Conservation (phyloP, 441 rosid genomes). For the Aleurites moluccanus region DNA sequence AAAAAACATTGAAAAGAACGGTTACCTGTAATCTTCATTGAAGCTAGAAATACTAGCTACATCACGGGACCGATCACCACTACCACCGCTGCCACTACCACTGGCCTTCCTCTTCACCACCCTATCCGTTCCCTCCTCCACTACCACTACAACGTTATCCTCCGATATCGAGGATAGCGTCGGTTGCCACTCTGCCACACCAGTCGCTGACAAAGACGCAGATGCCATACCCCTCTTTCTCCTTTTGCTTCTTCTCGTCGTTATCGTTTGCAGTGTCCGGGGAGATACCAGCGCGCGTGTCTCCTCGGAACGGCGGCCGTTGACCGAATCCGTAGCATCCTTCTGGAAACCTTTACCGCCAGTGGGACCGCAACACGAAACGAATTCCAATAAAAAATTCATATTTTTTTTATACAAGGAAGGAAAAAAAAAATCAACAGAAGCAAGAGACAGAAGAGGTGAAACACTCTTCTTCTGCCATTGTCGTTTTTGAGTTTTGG, state of each 20-base stretch:
- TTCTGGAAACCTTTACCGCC: slow-evolving; percentile 7
- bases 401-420: neutral
- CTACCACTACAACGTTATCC: slow-evolving; percentile 36
- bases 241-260: slow-evolving; percentile 36
- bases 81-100: neutral
- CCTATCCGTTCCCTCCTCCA: slow-evolving; percentile 23
- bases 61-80: slow-evolving; percentile 18
- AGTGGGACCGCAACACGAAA: slow-evolving; percentile 39
- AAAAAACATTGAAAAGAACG: neutral
- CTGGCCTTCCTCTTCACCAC: slow-evolving; percentile 39
- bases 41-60: slow-evolving; percentile 36
- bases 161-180: slow-evolving; percentile 58
- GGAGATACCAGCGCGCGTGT: slow-evolving; percentile 29
- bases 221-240: slow-evolving; percentile 26
- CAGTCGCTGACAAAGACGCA: slow-evolving; percentile 9
- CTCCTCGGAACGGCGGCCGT: slow-evolving; percentile 30
- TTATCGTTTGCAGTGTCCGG: slow-evolving; percentile 18
- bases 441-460: neutral
- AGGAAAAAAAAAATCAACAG: neutral
- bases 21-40: slow-evolving; percentile 49
- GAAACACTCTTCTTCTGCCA: neutral
- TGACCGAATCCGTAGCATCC: neutral
- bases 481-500: neutral
- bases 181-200: slow-evolving; percentile 57
- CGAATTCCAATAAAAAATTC: slow-evolving; percentile 27